A percentile compares a stretch with the other conserved stretches of the same genome.
phyloP scores from a whole-genome alignment of 306 rosid species.

The Rosa persica region DNA sequence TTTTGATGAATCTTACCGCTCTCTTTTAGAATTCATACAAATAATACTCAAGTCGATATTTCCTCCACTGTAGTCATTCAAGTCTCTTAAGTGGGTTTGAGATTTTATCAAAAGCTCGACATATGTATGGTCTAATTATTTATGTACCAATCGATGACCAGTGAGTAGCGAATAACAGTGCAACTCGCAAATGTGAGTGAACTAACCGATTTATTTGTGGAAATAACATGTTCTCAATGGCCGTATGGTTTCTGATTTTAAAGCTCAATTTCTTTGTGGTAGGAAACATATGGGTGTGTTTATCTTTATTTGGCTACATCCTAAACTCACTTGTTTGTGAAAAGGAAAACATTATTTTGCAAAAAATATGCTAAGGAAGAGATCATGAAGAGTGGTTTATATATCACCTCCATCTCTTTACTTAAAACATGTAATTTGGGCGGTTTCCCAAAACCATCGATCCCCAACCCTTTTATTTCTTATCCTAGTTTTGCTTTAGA shows the following conservation, averaged over 20 bases:
- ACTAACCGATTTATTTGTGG: neutral
- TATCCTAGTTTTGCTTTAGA: constrained; percentile 49
- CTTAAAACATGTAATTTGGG: constrained; percentile 20
- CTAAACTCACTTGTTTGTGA: neutral
- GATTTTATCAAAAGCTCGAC: too few species aligned
- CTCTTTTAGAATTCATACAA: too few species aligned
- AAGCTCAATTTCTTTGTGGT: neutral
- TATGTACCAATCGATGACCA: too few species aligned
- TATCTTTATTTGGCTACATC: neutral
- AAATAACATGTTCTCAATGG: neutral
- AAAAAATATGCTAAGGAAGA: neutral
- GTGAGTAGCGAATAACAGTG: neutral
- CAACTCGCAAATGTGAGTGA: neutral
- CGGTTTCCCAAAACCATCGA: constrained; percentile 38
- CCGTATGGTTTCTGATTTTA: neutral
- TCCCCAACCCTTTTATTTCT: constrained; percentile 16
- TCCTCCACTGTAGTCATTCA: too few species aligned
- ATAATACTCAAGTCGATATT: too few species aligned
- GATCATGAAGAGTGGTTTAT: neutral
- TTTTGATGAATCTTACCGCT: neutral
- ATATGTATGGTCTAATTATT: too few species aligned
- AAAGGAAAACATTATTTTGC: neutral
- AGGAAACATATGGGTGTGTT: neutral
- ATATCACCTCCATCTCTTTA: neutral
- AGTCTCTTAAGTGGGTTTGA: too few species aligned